phyloP scores from a whole-genome alignment of 129 eudicot genomes.

The Chrysanthemum makinoi region DNA sequence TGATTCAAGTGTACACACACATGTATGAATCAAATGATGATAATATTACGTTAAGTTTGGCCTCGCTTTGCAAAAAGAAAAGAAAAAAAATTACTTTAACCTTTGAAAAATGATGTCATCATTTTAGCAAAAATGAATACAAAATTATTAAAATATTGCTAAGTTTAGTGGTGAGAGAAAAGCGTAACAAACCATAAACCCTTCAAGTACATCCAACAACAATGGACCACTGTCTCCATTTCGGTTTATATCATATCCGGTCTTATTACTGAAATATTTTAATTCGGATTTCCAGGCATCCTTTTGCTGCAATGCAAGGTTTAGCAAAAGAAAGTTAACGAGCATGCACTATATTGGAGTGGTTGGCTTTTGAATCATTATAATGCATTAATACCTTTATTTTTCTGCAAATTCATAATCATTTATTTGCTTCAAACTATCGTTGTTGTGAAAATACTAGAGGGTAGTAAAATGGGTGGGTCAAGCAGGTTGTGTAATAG shows the following conservation, averaged over 20 bases:
- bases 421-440: not conserved
- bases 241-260: slow-evolving; percentile 80
- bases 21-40: not conserved
- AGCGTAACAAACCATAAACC: slow-evolving; percentile 58
- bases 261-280: slow-evolving; percentile 73
- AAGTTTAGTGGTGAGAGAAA: not conserved
- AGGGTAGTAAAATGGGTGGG: not conserved
- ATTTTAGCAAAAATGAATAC: not conserved
- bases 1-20: too few species aligned
- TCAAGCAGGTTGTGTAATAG: not conserved
- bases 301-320: slow-evolving; percentile 61
- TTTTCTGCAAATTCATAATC: not conserved
- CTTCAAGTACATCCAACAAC: slow-evolving; percentile 89
- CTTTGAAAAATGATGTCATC: not conserved
- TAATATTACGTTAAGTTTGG: not conserved
- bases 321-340: not conserved
- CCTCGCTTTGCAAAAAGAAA: too few species aligned
- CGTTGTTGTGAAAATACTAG: not conserved
- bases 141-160: not conserved
- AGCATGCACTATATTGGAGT: not conserved
- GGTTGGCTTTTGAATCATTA: too few species aligned
- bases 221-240: slow-evolving; percentile 91
- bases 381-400: too few species aligned
- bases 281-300: slow-evolving; percentile 92
- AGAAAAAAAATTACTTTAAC: not conserved